Evolutionary conservation across 108 stramenopile species (phyloP).

Genomic region (Fistulifera solaris): DNA sequence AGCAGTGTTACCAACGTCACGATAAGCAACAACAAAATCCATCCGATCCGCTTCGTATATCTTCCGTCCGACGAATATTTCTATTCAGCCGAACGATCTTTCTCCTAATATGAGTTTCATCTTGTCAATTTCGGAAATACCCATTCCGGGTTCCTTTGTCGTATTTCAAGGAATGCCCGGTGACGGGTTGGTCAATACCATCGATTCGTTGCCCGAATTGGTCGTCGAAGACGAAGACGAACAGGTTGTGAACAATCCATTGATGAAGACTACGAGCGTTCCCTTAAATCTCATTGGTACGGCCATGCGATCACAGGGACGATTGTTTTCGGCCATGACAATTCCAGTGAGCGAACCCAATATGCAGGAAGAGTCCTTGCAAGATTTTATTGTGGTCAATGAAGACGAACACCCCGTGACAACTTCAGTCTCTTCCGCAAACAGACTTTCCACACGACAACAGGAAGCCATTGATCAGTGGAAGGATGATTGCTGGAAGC

Average conservation of each 20-base stretch:
- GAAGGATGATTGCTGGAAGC: not conserved
- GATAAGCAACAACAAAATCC: too few species aligned
- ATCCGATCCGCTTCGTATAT: too few species aligned
- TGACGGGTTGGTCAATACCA: slow-evolving; percentile 55
- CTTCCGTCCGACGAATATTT: too few species aligned
- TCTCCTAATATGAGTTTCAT: too few species aligned
- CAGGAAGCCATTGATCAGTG: slow-evolving; percentile 4
- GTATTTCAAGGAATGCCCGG: slow-evolving; percentile 54
- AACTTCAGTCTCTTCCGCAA: not conserved
- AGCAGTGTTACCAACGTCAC: too few species aligned
- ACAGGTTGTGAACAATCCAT: too few species aligned
- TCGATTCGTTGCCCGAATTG: slow-evolving; percentile 25
- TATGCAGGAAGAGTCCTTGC: too few species aligned
- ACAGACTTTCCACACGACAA: not conserved
- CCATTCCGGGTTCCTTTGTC: slow-evolving; percentile 50
- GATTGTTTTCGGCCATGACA: too few species aligned
- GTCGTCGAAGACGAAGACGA: not conserved
- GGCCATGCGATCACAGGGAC: too few species aligned
- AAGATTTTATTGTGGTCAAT: not conserved
- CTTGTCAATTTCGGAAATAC: slow-evolving; percentile 5
- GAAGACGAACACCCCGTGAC: not conserved
- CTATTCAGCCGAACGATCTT: too few species aligned
- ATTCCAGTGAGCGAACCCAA: too few species aligned
- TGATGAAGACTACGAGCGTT: not conserved
- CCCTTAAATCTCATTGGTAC: too few species aligned